phyloP scores from a whole-genome alignment of 2,329 filamentous ascomycete species.

The Pseudonectria buxi region DNA sequence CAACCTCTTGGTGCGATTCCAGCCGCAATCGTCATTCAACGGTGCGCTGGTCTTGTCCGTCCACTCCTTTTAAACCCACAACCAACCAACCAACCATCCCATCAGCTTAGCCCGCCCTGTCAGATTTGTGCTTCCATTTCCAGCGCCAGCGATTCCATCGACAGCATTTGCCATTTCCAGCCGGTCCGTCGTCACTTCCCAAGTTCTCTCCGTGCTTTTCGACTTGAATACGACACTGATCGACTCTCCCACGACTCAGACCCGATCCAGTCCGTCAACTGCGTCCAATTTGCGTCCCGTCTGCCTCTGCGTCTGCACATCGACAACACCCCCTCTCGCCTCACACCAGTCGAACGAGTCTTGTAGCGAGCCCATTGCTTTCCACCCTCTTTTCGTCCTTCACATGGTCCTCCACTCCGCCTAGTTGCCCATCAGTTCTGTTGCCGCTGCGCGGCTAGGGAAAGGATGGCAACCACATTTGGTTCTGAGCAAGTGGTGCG shows the following conservation, averaged over 20 bases:
- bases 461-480: slow-evolving; percentile 37
- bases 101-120: slow-evolving; percentile 4
- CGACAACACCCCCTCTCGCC: slow-evolving; percentile 2
- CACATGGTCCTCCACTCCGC: slow-evolving; percentile 34
- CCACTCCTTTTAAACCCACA: slow-evolving; percentile 44
- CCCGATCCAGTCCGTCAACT: background rate
- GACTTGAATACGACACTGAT: background rate
- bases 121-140: slow-evolving; percentile 16
- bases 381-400: slow-evolving; percentile 7
- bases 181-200: slow-evolving; percentile 15
- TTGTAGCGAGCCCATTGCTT: slow-evolving; percentile 4
- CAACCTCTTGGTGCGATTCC: slow-evolving; percentile 47
- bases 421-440: slow-evolving; percentile 36
- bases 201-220: background rate
- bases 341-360: slow-evolving; percentile 6
- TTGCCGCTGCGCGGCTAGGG: slow-evolving; percentile 44
- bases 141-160: slow-evolving; percentile 13
- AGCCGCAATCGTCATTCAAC: slow-evolving; percentile 41
- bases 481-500: slow-evolving; percentile 30
- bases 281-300: slow-evolving; percentile 4
- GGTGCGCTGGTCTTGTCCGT: slow-evolving; percentile 55
- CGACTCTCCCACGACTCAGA: background rate
- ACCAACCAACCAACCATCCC: slow-evolving; percentile 4
- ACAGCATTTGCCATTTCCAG: slow-evolving; percentile 9
- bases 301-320: slow-evolving; percentile 1